Conservation (phyloP, 2,329 filamentous ascomycete species). For the Epichloe amarillans region DNA sequence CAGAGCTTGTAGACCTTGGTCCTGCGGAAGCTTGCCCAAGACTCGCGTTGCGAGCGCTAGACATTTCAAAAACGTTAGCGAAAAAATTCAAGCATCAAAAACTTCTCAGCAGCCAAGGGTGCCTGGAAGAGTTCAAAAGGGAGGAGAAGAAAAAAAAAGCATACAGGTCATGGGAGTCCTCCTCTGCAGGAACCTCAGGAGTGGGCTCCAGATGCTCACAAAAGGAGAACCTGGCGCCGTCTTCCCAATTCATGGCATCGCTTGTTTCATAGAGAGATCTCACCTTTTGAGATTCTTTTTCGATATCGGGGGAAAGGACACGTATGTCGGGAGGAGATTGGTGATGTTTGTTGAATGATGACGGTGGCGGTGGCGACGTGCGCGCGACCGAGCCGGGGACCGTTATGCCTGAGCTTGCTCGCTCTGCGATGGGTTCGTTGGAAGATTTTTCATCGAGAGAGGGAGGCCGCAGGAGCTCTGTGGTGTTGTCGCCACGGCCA, state of each 20-base stretch:
- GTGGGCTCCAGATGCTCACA: slow-evolving; percentile 35
- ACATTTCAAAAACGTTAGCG: neutral
- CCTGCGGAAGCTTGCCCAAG: slow-evolving; percentile 22
- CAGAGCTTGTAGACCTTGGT: slow-evolving; percentile 30
- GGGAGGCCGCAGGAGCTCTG: slow-evolving; percentile 6
- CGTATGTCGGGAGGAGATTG: slow-evolving; percentile 32
- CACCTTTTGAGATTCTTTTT: slow-evolving; percentile 54
- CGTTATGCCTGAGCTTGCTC: neutral
- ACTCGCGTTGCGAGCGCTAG: slow-evolving; percentile 11
- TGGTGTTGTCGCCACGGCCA: neutral
- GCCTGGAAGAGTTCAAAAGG: neutral
- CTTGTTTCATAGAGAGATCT: slow-evolving; percentile 50
- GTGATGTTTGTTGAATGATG: neutral
- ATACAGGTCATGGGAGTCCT: slow-evolving; percentile 42
- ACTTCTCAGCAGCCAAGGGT: neutral
- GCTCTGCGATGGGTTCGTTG: neutral
- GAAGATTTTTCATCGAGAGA: slow-evolving; percentile 2
- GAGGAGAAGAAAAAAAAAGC: slow-evolving; percentile 24
- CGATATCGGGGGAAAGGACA: slow-evolving; percentile 40
- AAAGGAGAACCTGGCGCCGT: slow-evolving; percentile 33
- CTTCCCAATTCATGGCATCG: slow-evolving; percentile 39
- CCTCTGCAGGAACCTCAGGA: slow-evolving; percentile 37
- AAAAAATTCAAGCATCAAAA: neutral
- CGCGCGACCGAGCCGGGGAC: slow-evolving; percentile 3
- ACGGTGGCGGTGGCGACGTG: neutral